Percentiles rank a stretch among this genome's conserved stretches.
phyloP scores from a whole-genome alignment of 176 grass and related monocot species.

The Lolium rigidum region DNA sequence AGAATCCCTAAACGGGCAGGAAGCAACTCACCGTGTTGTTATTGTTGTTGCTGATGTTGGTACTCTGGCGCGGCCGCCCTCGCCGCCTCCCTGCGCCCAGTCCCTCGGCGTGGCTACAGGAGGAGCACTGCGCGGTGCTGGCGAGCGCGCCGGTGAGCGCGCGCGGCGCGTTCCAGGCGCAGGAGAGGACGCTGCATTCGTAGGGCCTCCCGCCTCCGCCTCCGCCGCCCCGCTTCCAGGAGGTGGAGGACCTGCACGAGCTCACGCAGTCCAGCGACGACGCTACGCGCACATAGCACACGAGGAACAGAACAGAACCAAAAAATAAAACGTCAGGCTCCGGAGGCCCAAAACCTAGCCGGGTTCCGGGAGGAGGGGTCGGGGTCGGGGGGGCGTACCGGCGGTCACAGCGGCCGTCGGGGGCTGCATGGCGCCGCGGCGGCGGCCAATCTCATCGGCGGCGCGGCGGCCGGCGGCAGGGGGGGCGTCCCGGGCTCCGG shows the following conservation, averaged over 20 bases:
- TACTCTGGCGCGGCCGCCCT: conserved; percentile 45
- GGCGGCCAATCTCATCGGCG: conserved; percentile 82
- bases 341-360: conserved; percentile 26
- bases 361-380: conserved; percentile 6
- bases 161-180: conserved; percentile 92
- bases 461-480: conserved; percentile 26
- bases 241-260: conserved; percentile 52
- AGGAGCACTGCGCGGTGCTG: conserved; percentile 83
- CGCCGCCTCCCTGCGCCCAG: conserved; percentile 45
- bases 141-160: conserved; percentile 87
- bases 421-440: conserved; percentile 59
- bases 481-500: background rate
- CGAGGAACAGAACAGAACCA: background rate
- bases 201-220: conserved; percentile 61
- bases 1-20: background rate
- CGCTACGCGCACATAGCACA: conserved; percentile 43
- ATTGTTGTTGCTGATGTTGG: conserved; percentile 33
- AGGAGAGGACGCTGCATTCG: conserved; percentile 91
- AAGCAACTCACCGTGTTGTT: conserved; percentile 59
- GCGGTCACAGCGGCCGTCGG: conserved; percentile 57
- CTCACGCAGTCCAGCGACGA: conserved; percentile 72
- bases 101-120: conserved; percentile 52
- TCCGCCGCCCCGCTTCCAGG: conserved; percentile 50
- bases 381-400: conserved; percentile 39
- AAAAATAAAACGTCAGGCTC: conserved; percentile 6